Evolutionary conservation across 192 early-diverging fungal species (phyloP), one percentile per base, ranked within the genome.

Genomic region (Allomyces macrogynus): DNA sequence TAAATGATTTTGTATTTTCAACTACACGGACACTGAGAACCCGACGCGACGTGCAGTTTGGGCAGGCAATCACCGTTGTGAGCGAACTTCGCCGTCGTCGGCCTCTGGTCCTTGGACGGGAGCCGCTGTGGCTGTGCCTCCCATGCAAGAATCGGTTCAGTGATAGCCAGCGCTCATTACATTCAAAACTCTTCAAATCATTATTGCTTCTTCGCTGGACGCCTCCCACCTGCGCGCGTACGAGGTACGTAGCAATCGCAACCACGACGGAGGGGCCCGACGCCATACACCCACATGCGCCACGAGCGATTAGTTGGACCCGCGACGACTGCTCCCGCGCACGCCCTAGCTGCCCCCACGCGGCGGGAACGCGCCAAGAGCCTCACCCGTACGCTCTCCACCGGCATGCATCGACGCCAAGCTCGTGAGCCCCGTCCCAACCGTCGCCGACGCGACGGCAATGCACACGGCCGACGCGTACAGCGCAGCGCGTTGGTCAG

Each of bases 391-490:
- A 18, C 67, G 61, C 43, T 74, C 70, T 10, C 73, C 75, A 49
- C 72, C 71, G 63, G 83, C 78, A 54, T 80, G 77, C 49, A 84
- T 65, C 71, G 81, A 82, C 22, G 86, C 88, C 66, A 92, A 61
- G 44, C 81, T 80, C 3, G 89, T 98, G 44, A 98, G 72, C 61
- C 85, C 87, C 69, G 88, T 96, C 43, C 94, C 93, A 0, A 98
- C 95, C 0, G 95, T 98, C 12, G 91, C 95, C 66, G 86, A 89
- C 0, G 95, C 91, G 61, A 98, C 77, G 0, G 93, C 89, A 69
- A 96, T 5, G 63, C 66, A 60, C 16, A 57, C 49, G 49, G 49
- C 49, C 16, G 49, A 57, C 8, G 16, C 49, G 49, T 14, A 40
- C 49, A 27, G 60, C 60, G 16, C 65, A 62, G 8, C 74, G 73